phyloP scores from a whole-genome alignment of 2,329 filamentous ascomycete species.

The Plectosphaerella sp. region DNA sequence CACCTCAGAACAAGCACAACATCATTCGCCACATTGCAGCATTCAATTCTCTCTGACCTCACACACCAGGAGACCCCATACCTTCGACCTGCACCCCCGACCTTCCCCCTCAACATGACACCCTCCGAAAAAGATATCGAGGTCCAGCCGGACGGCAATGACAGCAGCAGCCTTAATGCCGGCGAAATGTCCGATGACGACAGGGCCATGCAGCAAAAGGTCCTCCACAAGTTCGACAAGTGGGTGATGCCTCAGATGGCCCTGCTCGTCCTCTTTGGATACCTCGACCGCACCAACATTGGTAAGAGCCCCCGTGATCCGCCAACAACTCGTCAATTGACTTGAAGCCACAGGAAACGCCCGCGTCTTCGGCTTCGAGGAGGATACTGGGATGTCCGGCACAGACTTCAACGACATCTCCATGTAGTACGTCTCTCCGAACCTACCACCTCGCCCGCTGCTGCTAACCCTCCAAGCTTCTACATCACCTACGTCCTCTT shows the following conservation, averaged over 20 bases:
- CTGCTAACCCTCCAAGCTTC: conserved; percentile 1
- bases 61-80: no score
- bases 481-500: conserved; percentile 26
- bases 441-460: not conserved
- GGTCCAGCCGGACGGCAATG: not conserved
- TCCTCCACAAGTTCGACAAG: conserved; percentile 12
- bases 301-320: not conserved
- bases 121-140: not conserved
- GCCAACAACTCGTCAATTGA: not conserved
- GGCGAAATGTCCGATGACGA: not conserved
- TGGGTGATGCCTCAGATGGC: conserved; percentile 11
- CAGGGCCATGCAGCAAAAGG: conserved; percentile 2
- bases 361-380: conserved; percentile 18
- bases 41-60: no score
- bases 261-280: conserved; percentile 8
- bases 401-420: conserved; percentile 12
- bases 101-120: not conserved
- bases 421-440: not conserved
- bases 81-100: no score
- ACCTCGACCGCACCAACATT: conserved; percentile 13
- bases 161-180: not conserved
- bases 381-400: conserved; percentile 16
- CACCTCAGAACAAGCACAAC: no score
- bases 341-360: conserved; percentile 13
- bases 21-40: no score